Conservation (phyloP, 805 yeast genomes). For the Debaryomyces prosopidis region DNA sequence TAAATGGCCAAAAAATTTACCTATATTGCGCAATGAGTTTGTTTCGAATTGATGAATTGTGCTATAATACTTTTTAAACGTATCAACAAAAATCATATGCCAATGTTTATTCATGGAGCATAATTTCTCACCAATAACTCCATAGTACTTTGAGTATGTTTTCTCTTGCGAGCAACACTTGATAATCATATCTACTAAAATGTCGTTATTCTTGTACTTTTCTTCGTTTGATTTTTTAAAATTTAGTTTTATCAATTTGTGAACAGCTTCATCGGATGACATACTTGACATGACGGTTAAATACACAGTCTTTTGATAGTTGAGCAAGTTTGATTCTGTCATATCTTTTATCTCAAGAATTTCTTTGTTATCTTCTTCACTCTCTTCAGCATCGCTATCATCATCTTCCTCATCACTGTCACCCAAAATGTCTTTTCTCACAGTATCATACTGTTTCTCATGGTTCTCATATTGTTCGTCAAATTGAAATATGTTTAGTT, state of each 20-base stretch:
- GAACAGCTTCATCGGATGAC: conserved; percentile 92
- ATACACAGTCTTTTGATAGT: conserved; percentile 75
- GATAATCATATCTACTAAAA: conserved; percentile 69
- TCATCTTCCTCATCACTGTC: conserved; percentile 21
- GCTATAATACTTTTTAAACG: conserved; percentile 58
- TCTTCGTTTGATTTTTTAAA: conserved; percentile 11
- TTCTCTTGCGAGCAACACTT: conserved; percentile 85
- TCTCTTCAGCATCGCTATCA: conserved; percentile 17
- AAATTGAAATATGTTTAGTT: conserved; percentile 49
- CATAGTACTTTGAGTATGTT: conserved; percentile 83
- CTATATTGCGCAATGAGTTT: conserved; percentile 72
- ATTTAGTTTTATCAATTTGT: conserved; percentile 63
- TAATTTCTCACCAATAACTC: conserved; percentile 70
- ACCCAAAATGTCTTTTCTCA: conserved; percentile 49
- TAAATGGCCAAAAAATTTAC: conserved; percentile 83
- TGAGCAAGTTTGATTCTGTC: conserved; percentile 63
- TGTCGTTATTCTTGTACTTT: conserved; percentile 39
- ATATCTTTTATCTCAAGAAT: conserved; percentile 53
- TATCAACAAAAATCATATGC: conserved; percentile 51
- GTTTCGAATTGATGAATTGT: conserved; percentile 69
- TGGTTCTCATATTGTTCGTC: conserved; percentile 52
- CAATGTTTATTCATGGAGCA: conserved; percentile 53
- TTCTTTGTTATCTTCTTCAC: conserved; percentile 10
- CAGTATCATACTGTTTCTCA: conserved; percentile 48
- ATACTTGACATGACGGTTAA: conserved; percentile 84